Evolutionary conservation across 2,329 filamentous ascomycete genomes (phyloP).

Genomic region (Fusarium verrucosum): DNA sequence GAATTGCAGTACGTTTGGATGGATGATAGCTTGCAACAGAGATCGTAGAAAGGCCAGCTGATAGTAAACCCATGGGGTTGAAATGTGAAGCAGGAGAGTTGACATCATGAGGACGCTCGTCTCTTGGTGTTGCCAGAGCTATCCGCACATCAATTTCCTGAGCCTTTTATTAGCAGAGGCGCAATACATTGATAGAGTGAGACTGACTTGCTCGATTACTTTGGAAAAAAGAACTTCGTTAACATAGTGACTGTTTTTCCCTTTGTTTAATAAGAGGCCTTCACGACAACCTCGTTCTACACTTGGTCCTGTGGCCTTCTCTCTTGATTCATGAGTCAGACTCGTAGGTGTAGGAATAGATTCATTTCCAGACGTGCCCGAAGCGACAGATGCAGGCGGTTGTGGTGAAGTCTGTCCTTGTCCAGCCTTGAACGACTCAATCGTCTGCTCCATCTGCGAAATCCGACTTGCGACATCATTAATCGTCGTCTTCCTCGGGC

Average conservation of each 20-base stretch:
- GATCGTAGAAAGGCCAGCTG: slow-evolving; percentile 31
- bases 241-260: slow-evolving; percentile 49
- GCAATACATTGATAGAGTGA: rapidly evolving
- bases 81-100: slow-evolving; percentile 39
- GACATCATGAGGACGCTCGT: neutral
- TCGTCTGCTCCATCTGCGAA: slow-evolving; percentile 47
- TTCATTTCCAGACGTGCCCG: neutral
- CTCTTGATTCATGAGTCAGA: neutral
- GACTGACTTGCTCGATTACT: slow-evolving; percentile 48
- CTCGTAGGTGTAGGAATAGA: neutral
- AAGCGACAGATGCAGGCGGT: neutral
- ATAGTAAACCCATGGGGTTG: slow-evolving; percentile 49
- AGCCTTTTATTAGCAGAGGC: neutral
- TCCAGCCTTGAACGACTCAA: slow-evolving; percentile 20
- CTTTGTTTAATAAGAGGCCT: slow-evolving; percentile 47
- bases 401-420: slow-evolving; percentile 12
- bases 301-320: neutral
- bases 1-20: slow-evolving; percentile 39
- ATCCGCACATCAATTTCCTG: slow-evolving; percentile 43
- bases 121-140: slow-evolving; percentile 34
- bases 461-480: slow-evolving; percentile 50
- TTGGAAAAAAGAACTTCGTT: slow-evolving; percentile 50
- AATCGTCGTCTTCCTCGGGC: slow-evolving; percentile 45
- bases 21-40: slow-evolving; percentile 40
- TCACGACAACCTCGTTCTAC: neutral